Conservation (phyloP, 169 alveolate genomes). For the Plasmodium cynomolgi region DNA sequence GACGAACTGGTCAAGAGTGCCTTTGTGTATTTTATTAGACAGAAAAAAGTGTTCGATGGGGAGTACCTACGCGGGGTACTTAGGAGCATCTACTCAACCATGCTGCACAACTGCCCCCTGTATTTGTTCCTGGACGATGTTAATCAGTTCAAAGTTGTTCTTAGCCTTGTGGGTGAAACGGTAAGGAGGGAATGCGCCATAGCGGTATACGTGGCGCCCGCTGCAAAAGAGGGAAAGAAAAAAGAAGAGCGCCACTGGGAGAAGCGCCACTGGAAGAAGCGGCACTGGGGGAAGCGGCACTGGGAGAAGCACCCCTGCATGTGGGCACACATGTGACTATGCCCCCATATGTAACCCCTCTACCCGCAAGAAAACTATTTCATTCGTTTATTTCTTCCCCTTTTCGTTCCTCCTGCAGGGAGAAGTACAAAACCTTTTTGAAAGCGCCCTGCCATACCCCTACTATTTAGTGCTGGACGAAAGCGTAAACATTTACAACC, state of each 20-base stretch:
- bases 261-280: not conserved
- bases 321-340: not conserved
- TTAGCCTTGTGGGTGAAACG: slow-evolving; percentile 18
- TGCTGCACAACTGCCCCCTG: slow-evolving; percentile 51
- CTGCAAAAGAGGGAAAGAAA: not conserved
- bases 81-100: not conserved
- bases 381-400: not conserved
- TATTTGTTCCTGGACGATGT: slow-evolving; percentile 55
- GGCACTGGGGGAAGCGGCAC: not conserved
- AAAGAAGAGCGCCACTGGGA: not conserved
- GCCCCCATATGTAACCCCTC: not conserved
- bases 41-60: slow-evolving; percentile 32
- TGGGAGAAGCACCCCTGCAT: not conserved
- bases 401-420: slow-evolving; percentile 12
- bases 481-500: slow-evolving; percentile 48
- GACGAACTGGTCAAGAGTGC: slow-evolving; percentile 61
- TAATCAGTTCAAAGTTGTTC: slow-evolving; percentile 40
- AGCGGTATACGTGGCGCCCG: not conserved
- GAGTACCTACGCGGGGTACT: slow-evolving; percentile 16
- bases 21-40: slow-evolving; percentile 66
- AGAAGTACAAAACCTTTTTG: slow-evolving; percentile 53
- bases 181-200: not conserved
- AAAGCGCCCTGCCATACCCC: slow-evolving; percentile 62
- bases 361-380: not conserved
- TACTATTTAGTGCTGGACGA: slow-evolving; percentile 65